Evolutionary conservation across 108 stramenopile genomes (phyloP), one percentile per base, ranked within the genome.

Genomic region (Nitzschia inconspicua): DNA sequence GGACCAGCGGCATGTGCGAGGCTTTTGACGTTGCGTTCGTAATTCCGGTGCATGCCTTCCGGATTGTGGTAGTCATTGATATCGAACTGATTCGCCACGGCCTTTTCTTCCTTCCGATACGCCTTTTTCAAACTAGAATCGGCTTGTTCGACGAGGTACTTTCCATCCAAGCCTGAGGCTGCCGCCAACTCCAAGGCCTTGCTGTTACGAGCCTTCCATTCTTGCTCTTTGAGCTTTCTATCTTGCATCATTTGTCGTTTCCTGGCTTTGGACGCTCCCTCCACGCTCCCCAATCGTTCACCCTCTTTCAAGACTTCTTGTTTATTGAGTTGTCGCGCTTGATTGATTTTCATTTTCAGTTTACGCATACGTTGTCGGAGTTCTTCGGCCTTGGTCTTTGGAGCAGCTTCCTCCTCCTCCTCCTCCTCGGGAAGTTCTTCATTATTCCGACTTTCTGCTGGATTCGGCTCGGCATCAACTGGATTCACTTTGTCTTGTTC

Each of bases 341-440:
- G 89, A 61, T 95, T 95, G 67, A 91, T 91, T 68, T 90, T 91
- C 44, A 78, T 59, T 53, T 88, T 83, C 23, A 95, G 73, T 40
- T 76, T 74, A 10, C 82, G 78, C 31, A 94, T 73, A 0, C 93
- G 82, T 57, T 67, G 70, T 56, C 78, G 70, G 43, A 91, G 47
- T n/a, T 80, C 68, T 28, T 72, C 70, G 10, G 62, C 63, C 57
- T 64, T 64, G 20, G 69, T 57, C 36, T 51, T 63, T 0, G 70
- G 65, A 14, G 55, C 53, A n/a, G 42, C 75, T 43, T 68, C 73
- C 32, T 65, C 66, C 23, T 73, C 75, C 14, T 50, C 62, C n/a
- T n/a, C n/a, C 5, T 61, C 60, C 18, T 58, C 62, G 6, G 55
- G 58, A 1, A 61, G 19, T 23, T 73, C 72, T 20, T 55, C 69